These are phyloP conservation scores for Onygena corvina DNA, from an alignment of 2,329 filamentous ascomycete species.

Conservation along the genomic window DNA sequence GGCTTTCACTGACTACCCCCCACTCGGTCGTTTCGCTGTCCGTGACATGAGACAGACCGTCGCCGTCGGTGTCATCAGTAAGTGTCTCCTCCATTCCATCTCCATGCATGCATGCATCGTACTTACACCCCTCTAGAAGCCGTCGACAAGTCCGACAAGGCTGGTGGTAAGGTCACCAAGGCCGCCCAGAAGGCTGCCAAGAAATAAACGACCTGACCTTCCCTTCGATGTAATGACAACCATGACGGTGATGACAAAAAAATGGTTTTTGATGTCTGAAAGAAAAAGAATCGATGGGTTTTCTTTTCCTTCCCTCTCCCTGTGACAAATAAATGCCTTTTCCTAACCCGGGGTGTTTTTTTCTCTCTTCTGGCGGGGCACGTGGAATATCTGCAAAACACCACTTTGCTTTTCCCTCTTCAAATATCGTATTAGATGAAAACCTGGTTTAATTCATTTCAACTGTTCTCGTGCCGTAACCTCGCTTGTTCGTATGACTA, in stretches of 20 bases:
- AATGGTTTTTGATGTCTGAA: conserved; percentile 6
- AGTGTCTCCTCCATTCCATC: conserved; percentile 1
- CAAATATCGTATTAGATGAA: neutral
- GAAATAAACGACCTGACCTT: conserved; percentile 47
- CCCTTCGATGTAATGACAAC: conserved; percentile 4
- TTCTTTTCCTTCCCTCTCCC: neutral
- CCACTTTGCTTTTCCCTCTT: neutral
- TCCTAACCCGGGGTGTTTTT: neutral
- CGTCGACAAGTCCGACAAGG: conserved; percentile 53
- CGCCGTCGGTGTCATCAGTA: conserved; percentile 47
- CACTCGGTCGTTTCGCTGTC: conserved; percentile 99
- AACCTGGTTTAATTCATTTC: conserved; percentile 2
- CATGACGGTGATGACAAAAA: conserved; percentile 5
- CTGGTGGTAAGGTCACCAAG: conserved; percentile 48
- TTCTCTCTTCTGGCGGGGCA: conserved; percentile 2
- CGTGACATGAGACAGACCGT: conserved; percentile 72
- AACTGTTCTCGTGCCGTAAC: neutral
- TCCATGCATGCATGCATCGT: neutral
- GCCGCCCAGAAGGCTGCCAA: conserved; percentile 59
- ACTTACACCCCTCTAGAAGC: conserved; percentile 35
- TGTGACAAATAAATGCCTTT: neutral
- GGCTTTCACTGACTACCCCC: conserved; percentile 99
- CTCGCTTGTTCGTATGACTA: neutral
- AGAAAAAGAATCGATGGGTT: conserved; percentile 1
- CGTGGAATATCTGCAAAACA: conserved; percentile 2